phyloP scores from a whole-genome alignment of 441 rosid genomes.

The Theobroma grandiflorum region DNA sequence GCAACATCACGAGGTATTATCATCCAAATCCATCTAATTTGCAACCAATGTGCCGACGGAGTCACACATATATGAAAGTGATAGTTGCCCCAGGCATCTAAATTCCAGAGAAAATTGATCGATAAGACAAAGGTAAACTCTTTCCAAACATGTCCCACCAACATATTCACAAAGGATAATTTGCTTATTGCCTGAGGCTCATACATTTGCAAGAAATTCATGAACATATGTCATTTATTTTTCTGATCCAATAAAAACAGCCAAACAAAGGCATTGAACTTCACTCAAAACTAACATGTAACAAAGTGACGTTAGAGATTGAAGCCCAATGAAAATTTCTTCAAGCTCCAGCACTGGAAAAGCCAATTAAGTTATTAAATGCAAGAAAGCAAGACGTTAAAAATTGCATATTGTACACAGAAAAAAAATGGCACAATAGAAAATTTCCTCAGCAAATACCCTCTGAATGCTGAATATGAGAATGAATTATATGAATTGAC shows the following conservation, averaged over 20 bases:
- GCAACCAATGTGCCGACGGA: not conserved
- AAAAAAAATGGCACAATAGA: not conserved
- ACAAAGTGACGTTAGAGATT: not conserved
- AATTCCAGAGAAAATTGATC: slow-evolving; percentile 7
- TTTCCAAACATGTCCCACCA: slow-evolving; percentile 7
- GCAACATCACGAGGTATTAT: not conserved
- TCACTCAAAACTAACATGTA: not conserved
- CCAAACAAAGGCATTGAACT: not conserved
- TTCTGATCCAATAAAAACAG: not conserved
- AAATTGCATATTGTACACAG: not conserved
- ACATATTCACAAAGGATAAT: slow-evolving; percentile 11
- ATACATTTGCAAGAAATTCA: not conserved
- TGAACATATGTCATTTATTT: not conserved
- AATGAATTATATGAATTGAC: too few relatives aligned
- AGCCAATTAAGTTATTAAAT: not conserved
- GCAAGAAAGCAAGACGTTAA: not conserved
- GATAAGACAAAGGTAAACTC: not conserved
- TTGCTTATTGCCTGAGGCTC: not conserved
- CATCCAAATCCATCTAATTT: slow-evolving; percentile 11
- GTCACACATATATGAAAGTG: slow-evolving; percentile 6
- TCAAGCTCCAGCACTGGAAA: not conserved
- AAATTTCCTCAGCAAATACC: not conserved
- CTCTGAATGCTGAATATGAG: too few relatives aligned
- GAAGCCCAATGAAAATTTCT: slow-evolving; percentile 8
- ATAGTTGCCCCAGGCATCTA: not conserved